phyloP scores from a whole-genome alignment of 495 filamentous ascomycete genomes.

The Sphaerosporella brunnea region DNA sequence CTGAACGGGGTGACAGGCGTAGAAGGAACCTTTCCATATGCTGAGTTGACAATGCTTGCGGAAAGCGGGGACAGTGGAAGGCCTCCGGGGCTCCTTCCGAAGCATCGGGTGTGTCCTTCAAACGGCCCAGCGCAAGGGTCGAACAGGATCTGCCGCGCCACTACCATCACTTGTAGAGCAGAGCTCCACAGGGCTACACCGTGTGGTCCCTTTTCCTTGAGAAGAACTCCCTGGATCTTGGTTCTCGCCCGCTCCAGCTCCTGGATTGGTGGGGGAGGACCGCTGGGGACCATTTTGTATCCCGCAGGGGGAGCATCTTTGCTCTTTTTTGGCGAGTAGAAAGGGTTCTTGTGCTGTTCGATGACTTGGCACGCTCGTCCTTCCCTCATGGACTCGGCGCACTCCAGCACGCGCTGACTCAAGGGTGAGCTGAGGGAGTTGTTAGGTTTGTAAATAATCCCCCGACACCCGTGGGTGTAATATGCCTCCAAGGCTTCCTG shows the following conservation, averaged over 20 bases:
- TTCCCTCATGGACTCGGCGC: conserved; percentile 13
- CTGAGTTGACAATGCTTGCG: not conserved
- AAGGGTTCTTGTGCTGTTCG: not conserved
- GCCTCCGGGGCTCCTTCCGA: not conserved
- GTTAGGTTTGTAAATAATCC: conserved; percentile 18
- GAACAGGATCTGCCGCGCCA: conserved; percentile 6
- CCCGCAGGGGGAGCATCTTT: not conserved
- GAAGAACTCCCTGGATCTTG: conserved; percentile 18
- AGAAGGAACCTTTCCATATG: no score
- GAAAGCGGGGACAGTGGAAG: not conserved
- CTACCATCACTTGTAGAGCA: conserved; percentile 15
- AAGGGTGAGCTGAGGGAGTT: conserved; percentile 10
- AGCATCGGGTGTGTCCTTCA: not conserved
- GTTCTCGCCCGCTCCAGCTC: conserved; percentile 19
- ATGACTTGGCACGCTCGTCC: not conserved
- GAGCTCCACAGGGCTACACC: conserved; percentile 13
- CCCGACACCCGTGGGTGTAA: conserved; percentile 14
- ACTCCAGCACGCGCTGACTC: conserved; percentile 13
- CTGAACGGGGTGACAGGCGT: not conserved
- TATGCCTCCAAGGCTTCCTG: conserved; percentile 17
- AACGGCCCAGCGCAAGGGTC: not conserved
- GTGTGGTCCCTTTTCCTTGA: conserved; percentile 15
- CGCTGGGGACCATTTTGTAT: not conserved
- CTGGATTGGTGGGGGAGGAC: not conserved
- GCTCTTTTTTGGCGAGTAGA: not conserved